These are phyloP conservation scores for Santalum album DNA, from an alignment of 164 flowering plant genomes.

Conservation along the genomic window DNA sequence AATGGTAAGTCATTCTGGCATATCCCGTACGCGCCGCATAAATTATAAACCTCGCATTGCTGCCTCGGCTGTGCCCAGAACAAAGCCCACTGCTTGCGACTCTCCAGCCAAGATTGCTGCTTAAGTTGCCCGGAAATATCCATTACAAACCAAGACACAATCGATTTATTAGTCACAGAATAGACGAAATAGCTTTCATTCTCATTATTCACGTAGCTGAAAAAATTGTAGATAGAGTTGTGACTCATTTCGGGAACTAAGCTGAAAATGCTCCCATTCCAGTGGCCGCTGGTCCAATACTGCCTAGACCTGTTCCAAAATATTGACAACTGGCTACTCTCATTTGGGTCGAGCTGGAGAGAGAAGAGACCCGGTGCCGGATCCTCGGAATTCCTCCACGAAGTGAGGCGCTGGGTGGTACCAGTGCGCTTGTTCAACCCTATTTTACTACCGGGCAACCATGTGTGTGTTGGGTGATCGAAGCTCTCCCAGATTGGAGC, in stretches of 20 bases:
- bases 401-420: not conserved
- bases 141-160: not conserved
- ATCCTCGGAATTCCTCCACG: conserved; percentile 1
- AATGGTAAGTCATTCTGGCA: not conserved
- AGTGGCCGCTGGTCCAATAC: conserved; percentile 10
- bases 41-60: not conserved
- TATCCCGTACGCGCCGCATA: not conserved
- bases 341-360: not conserved
- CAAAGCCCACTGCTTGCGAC: not conserved
- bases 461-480: not conserved
- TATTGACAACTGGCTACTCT: not conserved
- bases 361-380: conserved; percentile 1
- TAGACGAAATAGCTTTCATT: conserved; percentile 5
- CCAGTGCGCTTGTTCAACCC: not conserved
- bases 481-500: not conserved
- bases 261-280: conserved; percentile 3
- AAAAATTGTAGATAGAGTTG: conserved; percentile 3
- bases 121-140: conserved; percentile 4
- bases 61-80: not conserved
- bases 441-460: conserved; percentile 2
- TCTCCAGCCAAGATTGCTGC: not conserved
- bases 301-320: not conserved
- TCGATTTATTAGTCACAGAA: not conserved
- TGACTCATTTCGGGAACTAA: conserved; percentile 1
- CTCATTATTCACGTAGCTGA: not conserved